These are phyloP conservation scores for Xylaria sp. DNA, from an alignment of 2,329 filamentous ascomycete genomes.

Conservation along the genomic window DNA sequence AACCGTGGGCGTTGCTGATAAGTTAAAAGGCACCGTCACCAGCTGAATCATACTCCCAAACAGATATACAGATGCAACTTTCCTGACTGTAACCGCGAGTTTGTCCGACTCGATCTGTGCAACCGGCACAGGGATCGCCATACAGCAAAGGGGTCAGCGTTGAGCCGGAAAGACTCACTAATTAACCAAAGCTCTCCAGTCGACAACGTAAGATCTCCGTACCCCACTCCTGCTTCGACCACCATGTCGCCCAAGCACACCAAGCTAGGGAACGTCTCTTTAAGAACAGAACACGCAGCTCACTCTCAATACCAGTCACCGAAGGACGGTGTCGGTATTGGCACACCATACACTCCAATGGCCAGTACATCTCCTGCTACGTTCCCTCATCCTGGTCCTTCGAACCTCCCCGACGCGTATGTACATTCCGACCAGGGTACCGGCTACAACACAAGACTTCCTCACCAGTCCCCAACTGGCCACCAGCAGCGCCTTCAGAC, in stretches of 20 bases:
- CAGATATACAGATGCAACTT: constrained; percentile 95
- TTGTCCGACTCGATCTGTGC: constrained; percentile 93
- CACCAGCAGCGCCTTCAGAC: constrained; percentile 59
- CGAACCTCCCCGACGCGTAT: constrained; percentile 57
- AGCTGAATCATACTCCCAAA: constrained; percentile 95
- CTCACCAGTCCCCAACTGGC: constrained; percentile 56
- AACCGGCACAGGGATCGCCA: constrained; percentile 86
- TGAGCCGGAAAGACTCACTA: constrained; percentile 78
- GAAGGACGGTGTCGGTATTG: constrained; percentile 55
- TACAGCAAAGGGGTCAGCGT: constrained; percentile 79
- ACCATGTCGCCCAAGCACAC: constrained; percentile 62
- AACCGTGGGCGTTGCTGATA: constrained; percentile 42
- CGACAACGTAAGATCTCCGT: constrained; percentile 55
- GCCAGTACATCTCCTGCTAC: constrained; percentile 56
- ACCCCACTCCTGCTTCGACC: constrained; percentile 55
- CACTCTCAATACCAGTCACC: constrained; percentile 60
- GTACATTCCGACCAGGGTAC: constrained; percentile 56
- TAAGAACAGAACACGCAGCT: constrained; percentile 52
- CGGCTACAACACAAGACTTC: constrained; percentile 47
- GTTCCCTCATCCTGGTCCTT: constrained; percentile 51
- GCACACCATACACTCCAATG: constrained; percentile 61
- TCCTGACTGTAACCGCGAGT: constrained; percentile 87
- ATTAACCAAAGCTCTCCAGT: constrained; percentile 62
- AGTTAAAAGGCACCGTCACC: constrained; percentile 77
- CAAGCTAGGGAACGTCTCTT: constrained; percentile 57